Percentiles rank a stretch among this genome's conserved stretches.
phyloP scores from a whole-genome alignment of 73 alveolate species.

The Stentor roeselii region DNA sequence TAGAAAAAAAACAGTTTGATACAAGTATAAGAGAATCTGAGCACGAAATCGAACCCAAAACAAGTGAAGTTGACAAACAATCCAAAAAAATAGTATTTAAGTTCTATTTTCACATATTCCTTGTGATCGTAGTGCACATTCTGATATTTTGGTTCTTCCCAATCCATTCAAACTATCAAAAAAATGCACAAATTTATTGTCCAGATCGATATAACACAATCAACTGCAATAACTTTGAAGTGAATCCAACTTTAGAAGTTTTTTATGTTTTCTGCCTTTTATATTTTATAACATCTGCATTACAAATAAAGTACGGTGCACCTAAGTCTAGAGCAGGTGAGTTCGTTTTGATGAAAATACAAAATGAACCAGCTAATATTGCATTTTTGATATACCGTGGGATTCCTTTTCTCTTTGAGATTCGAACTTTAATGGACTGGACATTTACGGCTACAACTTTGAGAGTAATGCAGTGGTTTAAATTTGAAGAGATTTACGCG shows the following conservation, averaged over 20 bases:
- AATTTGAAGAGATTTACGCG: slow-evolving; percentile 51
- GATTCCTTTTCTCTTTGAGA: slow-evolving; percentile 53
- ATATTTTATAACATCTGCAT: not conserved
- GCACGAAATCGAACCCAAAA: not conserved
- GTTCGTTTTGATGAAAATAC: not conserved
- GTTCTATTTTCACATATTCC: not conserved
- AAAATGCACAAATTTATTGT: not conserved
- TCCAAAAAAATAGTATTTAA: too few relatives aligned
- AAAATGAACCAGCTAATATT: not conserved
- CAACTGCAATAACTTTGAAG: slow-evolving; percentile 15
- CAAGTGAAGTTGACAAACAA: too few relatives aligned
- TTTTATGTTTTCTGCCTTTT: slow-evolving; percentile 13
- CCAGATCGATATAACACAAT: not conserved
- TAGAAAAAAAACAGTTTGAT: not conserved
- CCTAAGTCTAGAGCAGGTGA: not conserved
- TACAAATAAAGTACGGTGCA: not conserved
- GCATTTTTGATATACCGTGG: slow-evolving; percentile 39
- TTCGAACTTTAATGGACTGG: slow-evolving; percentile 53
- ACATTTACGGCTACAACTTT: slow-evolving; percentile 49
- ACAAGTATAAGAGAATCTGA: not conserved
- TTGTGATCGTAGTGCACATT: not conserved
- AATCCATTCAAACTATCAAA: not conserved
- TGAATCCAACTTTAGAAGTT: not conserved
- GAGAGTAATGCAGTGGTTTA: slow-evolving; percentile 46
- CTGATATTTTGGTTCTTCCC: slow-evolving; percentile 15